These are phyloP conservation scores for Colletotrichum neosansevieriae DNA, from an alignment of 2,329 filamentous ascomycete genomes.

Conservation along the genomic window DNA sequence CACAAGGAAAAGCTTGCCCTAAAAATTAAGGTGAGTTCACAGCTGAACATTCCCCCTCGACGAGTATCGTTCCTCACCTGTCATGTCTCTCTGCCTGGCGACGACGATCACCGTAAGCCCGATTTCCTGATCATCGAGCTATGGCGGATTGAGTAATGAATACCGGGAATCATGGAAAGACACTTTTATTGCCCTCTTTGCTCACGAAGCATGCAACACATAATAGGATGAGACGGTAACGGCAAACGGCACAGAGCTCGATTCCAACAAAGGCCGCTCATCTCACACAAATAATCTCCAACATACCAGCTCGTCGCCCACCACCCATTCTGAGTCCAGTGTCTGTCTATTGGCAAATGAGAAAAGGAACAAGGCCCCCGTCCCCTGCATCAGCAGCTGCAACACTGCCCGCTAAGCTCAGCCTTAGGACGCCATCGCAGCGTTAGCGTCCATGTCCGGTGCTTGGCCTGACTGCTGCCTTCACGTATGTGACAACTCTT, in stretches of 20 bases:
- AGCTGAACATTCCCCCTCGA: slow-evolving; percentile 7
- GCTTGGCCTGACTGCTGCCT: slow-evolving; percentile 14
- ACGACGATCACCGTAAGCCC: slow-evolving; percentile 22
- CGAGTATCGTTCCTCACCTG: neutral
- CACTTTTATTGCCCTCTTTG: too few relatives aligned
- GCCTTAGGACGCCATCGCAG: slow-evolving; percentile 35
- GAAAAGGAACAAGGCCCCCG: neutral
- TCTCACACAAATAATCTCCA: neutral
- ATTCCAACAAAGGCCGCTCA: neutral
- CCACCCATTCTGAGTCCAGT: too few relatives aligned
- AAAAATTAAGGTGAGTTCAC: neutral
- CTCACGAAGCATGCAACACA: too few relatives aligned
- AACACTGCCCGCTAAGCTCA: slow-evolving; percentile 23
- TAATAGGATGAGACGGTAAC: too few relatives aligned
- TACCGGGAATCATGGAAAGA: neutral
- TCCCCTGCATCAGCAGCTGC: slow-evolving; percentile 12
- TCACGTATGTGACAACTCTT: neutral
- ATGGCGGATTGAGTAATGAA: neutral
- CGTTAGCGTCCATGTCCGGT: neutral
- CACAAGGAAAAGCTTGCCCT: neutral
- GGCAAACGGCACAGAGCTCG: too few relatives aligned
- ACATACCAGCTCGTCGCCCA: neutral
- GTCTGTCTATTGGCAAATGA: slow-evolving; percentile 6
- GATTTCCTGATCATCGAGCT: neutral
- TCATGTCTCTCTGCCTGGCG: slow-evolving; percentile 2